A percentile compares a stretch with the other conserved stretches of the same genome.
phyloP scores from a whole-genome alignment of 352 stramenopile genomes.

The Peronospora farinosa region DNA sequence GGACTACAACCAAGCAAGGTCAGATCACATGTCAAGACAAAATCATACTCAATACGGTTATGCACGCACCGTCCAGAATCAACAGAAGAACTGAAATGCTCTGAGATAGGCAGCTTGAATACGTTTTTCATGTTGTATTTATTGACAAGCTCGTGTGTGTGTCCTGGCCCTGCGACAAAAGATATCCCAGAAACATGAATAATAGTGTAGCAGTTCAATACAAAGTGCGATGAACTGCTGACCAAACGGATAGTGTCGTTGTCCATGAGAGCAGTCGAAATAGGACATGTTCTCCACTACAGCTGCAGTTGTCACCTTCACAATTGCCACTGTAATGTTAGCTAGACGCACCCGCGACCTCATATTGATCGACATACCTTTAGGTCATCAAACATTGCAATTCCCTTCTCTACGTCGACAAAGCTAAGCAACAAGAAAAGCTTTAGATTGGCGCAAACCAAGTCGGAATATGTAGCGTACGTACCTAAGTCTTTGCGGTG shows the following conservation, averaged over 20 bases:
- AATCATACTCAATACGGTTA: neutral
- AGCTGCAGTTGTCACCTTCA: constrained; percentile 90
- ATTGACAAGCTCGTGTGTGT: constrained; percentile 67
- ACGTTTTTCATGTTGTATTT: constrained; percentile 83
- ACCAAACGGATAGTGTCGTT: constrained; percentile 86
- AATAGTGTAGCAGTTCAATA: neutral
- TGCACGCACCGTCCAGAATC: constrained; percentile 63
- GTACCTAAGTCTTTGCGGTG: constrained; percentile 92
- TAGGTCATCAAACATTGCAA: constrained; percentile 97
- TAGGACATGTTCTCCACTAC: constrained; percentile 99
- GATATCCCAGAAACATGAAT: neutral
- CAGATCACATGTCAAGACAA: constrained; percentile 1
- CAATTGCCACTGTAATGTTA: constrained; percentile 3
- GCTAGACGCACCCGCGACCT: neutral
- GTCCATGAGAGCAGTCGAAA: constrained; percentile 85
- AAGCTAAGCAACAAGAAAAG: constrained; percentile 56
- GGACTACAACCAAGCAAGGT: constrained; percentile 34
- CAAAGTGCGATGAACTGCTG: neutral
- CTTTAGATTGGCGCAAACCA: neutral
- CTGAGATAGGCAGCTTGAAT: constrained; percentile 78
- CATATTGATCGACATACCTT: constrained; percentile 42
- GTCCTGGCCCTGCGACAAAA: constrained; percentile 43
- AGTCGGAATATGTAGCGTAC: neutral
- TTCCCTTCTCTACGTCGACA: constrained; percentile 98
- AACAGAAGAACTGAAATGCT: constrained; percentile 61